Base-by-base conservation (phyloP, 371 early-diverging fungal genomes). In the Mucor lusitanicus region DNA sequence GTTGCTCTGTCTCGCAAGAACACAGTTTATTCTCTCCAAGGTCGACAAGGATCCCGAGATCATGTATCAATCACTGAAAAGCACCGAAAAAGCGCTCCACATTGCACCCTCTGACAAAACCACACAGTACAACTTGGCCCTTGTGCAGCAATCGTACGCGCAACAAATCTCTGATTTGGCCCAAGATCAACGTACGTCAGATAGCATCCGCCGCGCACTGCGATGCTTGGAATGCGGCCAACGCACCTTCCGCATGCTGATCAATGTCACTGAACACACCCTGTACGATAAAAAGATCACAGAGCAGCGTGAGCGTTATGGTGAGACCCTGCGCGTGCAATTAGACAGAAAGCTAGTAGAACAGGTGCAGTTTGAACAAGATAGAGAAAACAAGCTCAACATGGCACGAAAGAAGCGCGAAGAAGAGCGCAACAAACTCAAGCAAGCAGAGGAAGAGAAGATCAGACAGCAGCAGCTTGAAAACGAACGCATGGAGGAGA, bases 61-160 rank as follows among this genome's bases (percentile, higher is more conserved):
- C 30, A 92, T 95, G 93, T 82, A 83, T 3, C 67, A 82, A 59
- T 87, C 95, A 6, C 69, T 94, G 7, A 63, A 74, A 9, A 87
- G 81, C 65, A 84, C 91, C 4, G 79, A 90, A 72, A 76, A 78
- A 50, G 90, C 89, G 11, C 74, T 77, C 57, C 69, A 80, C 15
- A 62, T 89, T 21, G 63, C 76, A 23, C 92, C 91, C 0, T 80
- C 78, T 17, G 92, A 94, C 72, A 82, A 87, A 61, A 76, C 91
- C 0, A 77, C 91, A 0, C 72, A 85, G 6, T 94, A 88, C 66
- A 88, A 97, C 68, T 74, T 94, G 63, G 95, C 95, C 0, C 75
- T 97, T 11, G 88, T 92, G 27, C 91, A 94, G 74, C 97, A 96
- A 71, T 87, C 91, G 7, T 91, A 89, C 55, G 94, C 93, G 4